Evolutionary conservation across 441 rosid species (phyloP), one percentile per base, ranked within the genome.

Genomic region (Gossypium gossypioides): DNA sequence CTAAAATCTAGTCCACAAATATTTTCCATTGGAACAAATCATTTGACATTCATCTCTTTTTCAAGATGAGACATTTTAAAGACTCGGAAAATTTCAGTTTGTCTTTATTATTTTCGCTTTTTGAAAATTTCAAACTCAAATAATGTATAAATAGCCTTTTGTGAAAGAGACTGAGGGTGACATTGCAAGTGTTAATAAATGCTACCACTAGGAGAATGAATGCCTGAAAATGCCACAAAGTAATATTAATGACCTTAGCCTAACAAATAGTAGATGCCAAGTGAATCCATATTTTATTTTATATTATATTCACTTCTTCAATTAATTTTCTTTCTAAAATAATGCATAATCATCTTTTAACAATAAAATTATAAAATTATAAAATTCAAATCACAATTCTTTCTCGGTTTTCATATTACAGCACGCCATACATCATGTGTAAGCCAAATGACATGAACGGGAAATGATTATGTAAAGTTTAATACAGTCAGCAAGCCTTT

Each of bases 401-500:
- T 32, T 32, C 40, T 6, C 40, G 34, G 34, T 29, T 29, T 29
- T 29, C 34, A 29, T 29, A 4, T 4, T 29, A 5, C 34, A 29
- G 34, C 34, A 29, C 34, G 40, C 40, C 6, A 32, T 32, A 32
- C 40, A 6, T 6, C 40, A 32, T 6, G 8, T 32, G 37, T 32
- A 32, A 32, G 16, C 19, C 54, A 50, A 19, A 54, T 54, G 4
- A 19, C 59, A 19, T 8, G 27, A 51, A 19, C 8, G 12, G 59
- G 2, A 19, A 18, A 18, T 42, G 10, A 6, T 22, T 32, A 25
- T 29, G 44, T 24, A 18, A 50, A 74, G 54, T 48, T 60, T 69
- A 19, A 71, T 73, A 57, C 55, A 2, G 75, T 72, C 60, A 77
- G 79, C 77, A 46, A 81, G 73, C 81, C 75, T 72, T 84, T 84